Evolutionary conservation across 805 yeast genomes (phyloP).

Genomic region (Candida odintsovae): DNA sequence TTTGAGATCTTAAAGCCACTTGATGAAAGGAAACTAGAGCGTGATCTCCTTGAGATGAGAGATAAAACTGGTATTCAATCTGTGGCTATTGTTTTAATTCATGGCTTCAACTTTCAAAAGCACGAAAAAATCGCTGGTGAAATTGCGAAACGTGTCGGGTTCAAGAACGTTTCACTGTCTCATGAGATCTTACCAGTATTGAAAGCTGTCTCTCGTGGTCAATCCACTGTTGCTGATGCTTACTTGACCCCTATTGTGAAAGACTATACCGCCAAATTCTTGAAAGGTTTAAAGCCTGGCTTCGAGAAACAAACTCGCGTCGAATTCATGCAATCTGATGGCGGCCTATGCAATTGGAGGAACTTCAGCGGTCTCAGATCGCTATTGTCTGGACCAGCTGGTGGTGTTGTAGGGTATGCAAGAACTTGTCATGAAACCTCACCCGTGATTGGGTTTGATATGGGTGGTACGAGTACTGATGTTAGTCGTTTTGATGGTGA

Average conservation of each 20-base stretch:
- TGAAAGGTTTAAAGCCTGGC: constrained; percentile 29
- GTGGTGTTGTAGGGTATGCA: constrained; percentile 56
- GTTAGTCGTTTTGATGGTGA: constrained; percentile 30
- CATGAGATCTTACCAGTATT: constrained; percentile 33
- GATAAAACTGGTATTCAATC: constrained; percentile 25
- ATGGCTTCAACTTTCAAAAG: constrained; percentile 31
- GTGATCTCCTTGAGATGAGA: constrained; percentile 17
- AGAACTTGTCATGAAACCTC: constrained; percentile 41
- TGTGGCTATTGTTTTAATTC: constrained; percentile 30
- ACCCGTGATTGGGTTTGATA: constrained; percentile 35
- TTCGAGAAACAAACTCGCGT: constrained; percentile 33
- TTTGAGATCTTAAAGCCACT: constrained; percentile 32
- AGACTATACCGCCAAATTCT: constrained; percentile 31
- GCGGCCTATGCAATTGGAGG: constrained; percentile 48
- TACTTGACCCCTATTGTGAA: constrained; percentile 39
- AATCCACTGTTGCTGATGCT: constrained; percentile 37
- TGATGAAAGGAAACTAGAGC: constrained; percentile 21
- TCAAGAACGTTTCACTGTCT: constrained; percentile 27
- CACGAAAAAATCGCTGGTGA: constrained; percentile 31
- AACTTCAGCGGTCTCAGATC: constrained; percentile 49
- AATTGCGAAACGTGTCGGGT: constrained; percentile 30
- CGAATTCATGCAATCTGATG: constrained; percentile 55
- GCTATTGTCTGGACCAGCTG: constrained; percentile 55
- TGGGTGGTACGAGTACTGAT: constrained; percentile 39
- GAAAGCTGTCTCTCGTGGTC: constrained; percentile 35